Evolutionary conservation across 2,329 filamentous ascomycete species (phyloP).

Genomic region (Ascomycota sp.): DNA sequence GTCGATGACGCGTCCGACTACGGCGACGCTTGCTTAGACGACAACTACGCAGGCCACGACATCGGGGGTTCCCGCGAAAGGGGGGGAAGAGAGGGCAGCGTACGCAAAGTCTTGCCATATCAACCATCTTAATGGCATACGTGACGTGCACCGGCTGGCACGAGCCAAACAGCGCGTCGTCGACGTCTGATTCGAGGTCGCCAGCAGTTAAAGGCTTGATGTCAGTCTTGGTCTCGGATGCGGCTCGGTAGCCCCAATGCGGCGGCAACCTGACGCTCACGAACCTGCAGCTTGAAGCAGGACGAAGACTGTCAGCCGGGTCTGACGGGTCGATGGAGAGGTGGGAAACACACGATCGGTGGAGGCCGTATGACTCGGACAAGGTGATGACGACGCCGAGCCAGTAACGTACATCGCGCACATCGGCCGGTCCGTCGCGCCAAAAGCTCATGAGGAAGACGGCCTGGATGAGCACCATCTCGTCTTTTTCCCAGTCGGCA

Average conservation of each 20-base stretch:
- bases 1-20: slow-evolving; percentile 15
- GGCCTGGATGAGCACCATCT: slow-evolving; percentile 26
- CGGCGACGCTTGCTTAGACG: no score
- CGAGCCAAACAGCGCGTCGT: slow-evolving; percentile 9
- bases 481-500: slow-evolving; percentile 29
- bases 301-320: background rate
- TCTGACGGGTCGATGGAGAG: background rate
- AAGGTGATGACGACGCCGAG: slow-evolving; percentile 27
- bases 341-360: slow-evolving; percentile 13
- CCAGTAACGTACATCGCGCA: slow-evolving; percentile 29
- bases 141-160: slow-evolving; percentile 13
- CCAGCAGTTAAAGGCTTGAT: slow-evolving; percentile 12
- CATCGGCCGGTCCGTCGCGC: slow-evolving; percentile 25
- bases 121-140: slow-evolving; percentile 18
- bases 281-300: slow-evolving; percentile 7
- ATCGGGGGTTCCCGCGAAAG: no score
- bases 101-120: slow-evolving; percentile 14
- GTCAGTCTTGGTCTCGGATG: slow-evolving; percentile 18
- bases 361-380: slow-evolving; percentile 26
- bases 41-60: no score
- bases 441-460: slow-evolving; percentile 35
- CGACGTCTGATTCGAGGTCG: slow-evolving; percentile 12
- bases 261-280: slow-evolving; percentile 16
- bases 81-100: no score
- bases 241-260: slow-evolving; percentile 15